A percentile compares a stretch with the other conserved stretches of the same genome.
Evolutionary conservation across 148 eudicot genomes (phyloP).

Genomic region (Diospyros kaki): DNA sequence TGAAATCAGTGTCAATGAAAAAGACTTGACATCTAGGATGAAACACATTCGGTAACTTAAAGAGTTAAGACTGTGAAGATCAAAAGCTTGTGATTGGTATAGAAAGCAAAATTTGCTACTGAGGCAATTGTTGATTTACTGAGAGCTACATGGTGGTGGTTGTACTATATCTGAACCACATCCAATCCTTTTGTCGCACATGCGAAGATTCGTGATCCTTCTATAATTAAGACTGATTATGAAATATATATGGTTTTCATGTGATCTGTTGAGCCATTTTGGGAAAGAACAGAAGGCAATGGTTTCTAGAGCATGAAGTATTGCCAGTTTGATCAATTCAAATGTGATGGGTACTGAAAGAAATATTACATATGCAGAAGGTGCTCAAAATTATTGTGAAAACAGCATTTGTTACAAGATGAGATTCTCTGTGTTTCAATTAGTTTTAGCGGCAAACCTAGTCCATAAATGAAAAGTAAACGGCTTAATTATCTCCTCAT

Average conservation of each 20-base stretch:
- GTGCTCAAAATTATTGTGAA: not conserved
- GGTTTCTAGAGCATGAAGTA: not conserved
- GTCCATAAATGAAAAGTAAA: not conserved
- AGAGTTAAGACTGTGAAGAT: not conserved
- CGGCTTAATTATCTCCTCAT: not conserved
- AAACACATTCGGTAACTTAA: no score
- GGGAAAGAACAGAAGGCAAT: not conserved
- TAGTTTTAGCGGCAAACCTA: not conserved
- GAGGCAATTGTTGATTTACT: not conserved
- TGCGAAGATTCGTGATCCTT: not conserved
- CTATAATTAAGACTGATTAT: not conserved
- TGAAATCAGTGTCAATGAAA: no score
- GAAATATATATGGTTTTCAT: not conserved
- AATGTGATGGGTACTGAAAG: not conserved
- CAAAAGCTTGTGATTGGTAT: not conserved
- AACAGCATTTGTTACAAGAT: not conserved
- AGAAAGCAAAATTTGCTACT: not conserved
- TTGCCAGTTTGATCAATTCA: not conserved
- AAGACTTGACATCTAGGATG: no score
- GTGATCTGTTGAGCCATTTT: not conserved
- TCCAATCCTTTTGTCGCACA: not conserved
- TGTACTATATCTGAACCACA: not conserved
- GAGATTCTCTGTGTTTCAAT: not conserved
- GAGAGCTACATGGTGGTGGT: not conserved
- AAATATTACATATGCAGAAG: not conserved